These are phyloP conservation scores for Penicillium arizonense DNA, from an alignment of 495 filamentous ascomycete genomes.

Conservation along the genomic window DNA sequence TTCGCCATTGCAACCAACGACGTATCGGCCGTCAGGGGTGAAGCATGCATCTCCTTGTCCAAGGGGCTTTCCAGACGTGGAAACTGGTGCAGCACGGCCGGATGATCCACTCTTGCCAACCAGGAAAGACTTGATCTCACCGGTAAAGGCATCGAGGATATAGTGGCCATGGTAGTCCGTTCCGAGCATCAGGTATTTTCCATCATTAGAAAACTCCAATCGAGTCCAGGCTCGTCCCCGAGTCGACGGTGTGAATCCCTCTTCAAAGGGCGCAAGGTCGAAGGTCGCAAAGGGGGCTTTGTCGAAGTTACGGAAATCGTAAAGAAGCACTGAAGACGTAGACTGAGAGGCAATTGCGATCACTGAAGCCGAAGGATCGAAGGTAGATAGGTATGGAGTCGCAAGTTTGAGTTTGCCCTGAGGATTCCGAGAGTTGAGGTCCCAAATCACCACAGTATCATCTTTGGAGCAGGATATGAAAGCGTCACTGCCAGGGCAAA, in stretches of 20 bases:
- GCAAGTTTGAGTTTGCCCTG: conserved; percentile 75
- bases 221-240: conserved; percentile 69
- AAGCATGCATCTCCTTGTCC: conserved; percentile 85
- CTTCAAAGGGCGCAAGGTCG: conserved; percentile 63
- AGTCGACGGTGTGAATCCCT: conserved; percentile 52
- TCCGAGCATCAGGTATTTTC: conserved; percentile 77
- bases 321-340: conserved; percentile 75
- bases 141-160: conserved; percentile 86
- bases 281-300: conserved; percentile 86
- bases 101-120: conserved; percentile 41
- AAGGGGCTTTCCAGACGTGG: conserved; percentile 44
- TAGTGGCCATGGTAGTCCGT: conserved; percentile 82
- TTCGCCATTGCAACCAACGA: conserved; percentile 71
- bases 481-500: conserved; percentile 66
- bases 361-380: conserved; percentile 83
- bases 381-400: conserved; percentile 78
- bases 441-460: conserved; percentile 86
- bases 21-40: conserved; percentile 80
- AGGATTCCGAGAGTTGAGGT: conserved; percentile 67
- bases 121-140: conserved; percentile 65
- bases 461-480: conserved; percentile 91
- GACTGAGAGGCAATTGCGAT: conserved; percentile 86
- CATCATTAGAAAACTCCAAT: conserved; percentile 92
- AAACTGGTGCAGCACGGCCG: conserved; percentile 46
- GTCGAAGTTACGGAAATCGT: conserved; percentile 90